A percentile compares a stretch with the other conserved stretches of the same genome.
These are phyloP conservation scores for Cystobasidiaceae sp. DNA, from an alignment of 1,284 basidiomycete species.

Conservation along the genomic window DNA sequence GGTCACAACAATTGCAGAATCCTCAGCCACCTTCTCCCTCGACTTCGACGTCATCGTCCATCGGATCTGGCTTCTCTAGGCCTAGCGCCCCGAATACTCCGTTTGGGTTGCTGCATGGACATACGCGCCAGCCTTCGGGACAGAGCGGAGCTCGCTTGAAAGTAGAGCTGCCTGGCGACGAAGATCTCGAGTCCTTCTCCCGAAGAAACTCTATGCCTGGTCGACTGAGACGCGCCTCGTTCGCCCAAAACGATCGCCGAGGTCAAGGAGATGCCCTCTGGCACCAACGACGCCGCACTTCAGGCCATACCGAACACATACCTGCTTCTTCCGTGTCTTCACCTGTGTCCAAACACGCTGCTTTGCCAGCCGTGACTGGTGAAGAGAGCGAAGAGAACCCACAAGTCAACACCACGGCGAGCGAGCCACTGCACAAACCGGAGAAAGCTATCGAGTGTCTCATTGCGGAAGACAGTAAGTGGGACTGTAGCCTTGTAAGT, in stretches of 20 bases:
- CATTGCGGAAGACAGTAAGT: conserved; percentile 76
- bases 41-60: conserved; percentile 85
- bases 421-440: not conserved
- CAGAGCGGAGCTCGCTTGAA: conserved; percentile 69
- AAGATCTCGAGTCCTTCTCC: conserved; percentile 47
- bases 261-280: conserved; percentile 42
- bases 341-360: conserved; percentile 53
- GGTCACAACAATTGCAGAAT: not conserved
- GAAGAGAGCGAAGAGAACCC: not conserved
- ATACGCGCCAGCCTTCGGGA: conserved; percentile 76
- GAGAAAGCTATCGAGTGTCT: conserved; percentile 68
- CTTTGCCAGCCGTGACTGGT: not conserved
- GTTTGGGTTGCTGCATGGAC: conserved; percentile 47
- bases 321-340: conserved; percentile 62
- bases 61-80: conserved; percentile 74
- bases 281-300: conserved; percentile 65
- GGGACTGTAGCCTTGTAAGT: not conserved
- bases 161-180: conserved; percentile 59
- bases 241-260: conserved; percentile 41
- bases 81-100: conserved; percentile 61
- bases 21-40: conserved; percentile 62
- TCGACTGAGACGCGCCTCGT: conserved; percentile 77
- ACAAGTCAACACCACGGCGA: too few species aligned
- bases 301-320: conserved; percentile 58
- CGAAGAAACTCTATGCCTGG: conserved; percentile 83